Base-by-base conservation (phyloP, 352 stramenopile genomes). In the Globisporangium canariense region DNA sequence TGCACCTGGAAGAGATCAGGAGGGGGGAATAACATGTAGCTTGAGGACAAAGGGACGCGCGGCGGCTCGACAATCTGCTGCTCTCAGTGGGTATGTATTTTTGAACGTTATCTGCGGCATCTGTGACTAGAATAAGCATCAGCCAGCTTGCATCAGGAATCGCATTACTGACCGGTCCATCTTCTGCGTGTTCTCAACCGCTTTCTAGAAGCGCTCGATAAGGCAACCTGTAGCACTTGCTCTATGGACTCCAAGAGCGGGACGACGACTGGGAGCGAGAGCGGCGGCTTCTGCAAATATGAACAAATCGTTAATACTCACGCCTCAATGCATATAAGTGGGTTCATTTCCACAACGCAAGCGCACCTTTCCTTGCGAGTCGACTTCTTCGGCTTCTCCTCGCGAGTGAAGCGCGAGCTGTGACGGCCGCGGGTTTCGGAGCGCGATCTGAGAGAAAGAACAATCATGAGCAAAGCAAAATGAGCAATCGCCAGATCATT, bases 341-440 rank as follows among this genome's bases (percentile, higher is more conserved):
- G 34, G 11, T 40, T 51, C 38, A 18, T 30, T 14, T 7, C 38
- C 36, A 55, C 1, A 55, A n/a, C 4, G 11, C 4, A 38, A 55
- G 46, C 55, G 5, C 25, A 66, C 60, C 51, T 60, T 25, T 34
- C 30, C 32, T 25, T 46, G 16, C 53, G 52, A 9, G 61, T 47
- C 20, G 54, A 45, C 18, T 55, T 63, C 38, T 51, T 60, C 11
- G 30, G 4, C 38, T 60, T 53, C 38, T 66, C 45, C 20, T 60
- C 61, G 13, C 65, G 65, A 5, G 65, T 69, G 13, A 65, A 67
- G 51, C 65, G 62, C 9, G 66, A 76, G 8, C 58, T 66, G 30
- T 51, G 60, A 13, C 40, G 60, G 14, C 22, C 54, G 16, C 50
- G 40, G 8, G 51, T 60, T 9, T 58, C 49, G 4, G 51, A 66